Conservation (phyloP, 306 rosid genomes). For the Lablab purpureus region DNA sequence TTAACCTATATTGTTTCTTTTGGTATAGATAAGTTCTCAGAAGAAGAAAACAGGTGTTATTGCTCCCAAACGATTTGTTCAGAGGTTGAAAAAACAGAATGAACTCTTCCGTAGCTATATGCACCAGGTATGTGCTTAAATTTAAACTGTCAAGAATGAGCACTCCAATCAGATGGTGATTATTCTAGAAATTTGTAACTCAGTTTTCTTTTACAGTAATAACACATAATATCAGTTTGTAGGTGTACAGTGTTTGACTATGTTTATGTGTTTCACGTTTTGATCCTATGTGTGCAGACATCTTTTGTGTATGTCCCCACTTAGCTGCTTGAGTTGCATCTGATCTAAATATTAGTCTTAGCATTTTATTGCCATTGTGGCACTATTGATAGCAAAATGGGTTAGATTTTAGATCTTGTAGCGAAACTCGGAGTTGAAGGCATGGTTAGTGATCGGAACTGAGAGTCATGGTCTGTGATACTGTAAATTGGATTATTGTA, state of each 20-base stretch:
- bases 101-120: conserved; percentile 92
- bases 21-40: conserved; percentile 82
- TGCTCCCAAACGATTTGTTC: conserved; percentile 94
- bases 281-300: background rate
- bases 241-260: background rate
- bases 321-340: conserved; percentile 16
- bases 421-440: background rate
- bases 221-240: background rate
- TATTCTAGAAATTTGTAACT: conserved; percentile 6
- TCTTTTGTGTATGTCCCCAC: conserved; percentile 1
- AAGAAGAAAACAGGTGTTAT: conserved; percentile 94
- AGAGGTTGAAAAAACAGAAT: conserved; percentile 89
- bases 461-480: background rate
- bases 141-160: conserved; percentile 21
- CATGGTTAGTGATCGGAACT: conserved; percentile 7
- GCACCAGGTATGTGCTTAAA: conserved; percentile 75
- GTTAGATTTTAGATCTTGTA: conserved; percentile 11
- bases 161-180: conserved; percentile 7
- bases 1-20: conserved; percentile 31
- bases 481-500: background rate
- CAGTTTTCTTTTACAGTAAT: background rate
- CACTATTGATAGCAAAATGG: conserved; percentile 24
- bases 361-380: background rate
- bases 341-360: conserved; percentile 4
- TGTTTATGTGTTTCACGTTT: conserved; percentile 15